phyloP scores from a whole-genome alignment of 2,329 filamentous ascomycete species.

The Gaeumannomyces tritici region DNA sequence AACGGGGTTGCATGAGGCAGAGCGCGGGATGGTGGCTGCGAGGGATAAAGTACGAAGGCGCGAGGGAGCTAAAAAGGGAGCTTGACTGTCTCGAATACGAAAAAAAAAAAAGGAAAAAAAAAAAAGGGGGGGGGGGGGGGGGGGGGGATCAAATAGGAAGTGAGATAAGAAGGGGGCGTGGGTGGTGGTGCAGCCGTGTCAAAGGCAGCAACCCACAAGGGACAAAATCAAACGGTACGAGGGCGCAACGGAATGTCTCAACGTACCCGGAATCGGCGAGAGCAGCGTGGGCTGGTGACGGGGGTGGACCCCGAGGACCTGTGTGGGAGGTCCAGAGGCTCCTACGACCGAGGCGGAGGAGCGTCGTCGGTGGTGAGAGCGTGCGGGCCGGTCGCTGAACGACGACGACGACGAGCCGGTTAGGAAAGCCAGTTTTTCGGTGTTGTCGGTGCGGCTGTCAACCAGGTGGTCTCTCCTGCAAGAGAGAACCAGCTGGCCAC shows the following conservation, averaged over 20 bases:
- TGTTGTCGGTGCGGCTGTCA: neutral
- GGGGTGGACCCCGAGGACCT: conserved; percentile 28
- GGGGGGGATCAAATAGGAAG: conserved; percentile 7
- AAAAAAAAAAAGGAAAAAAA: too few species aligned
- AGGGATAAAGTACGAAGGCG: neutral
- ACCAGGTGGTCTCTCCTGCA: neutral
- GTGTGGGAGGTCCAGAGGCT: conserved; percentile 15
- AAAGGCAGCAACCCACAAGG: neutral
- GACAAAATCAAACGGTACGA: neutral
- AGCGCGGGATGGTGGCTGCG: neutral
- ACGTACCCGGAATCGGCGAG: conserved; percentile 47
- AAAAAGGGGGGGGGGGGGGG: too few species aligned
- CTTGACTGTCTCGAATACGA: neutral
- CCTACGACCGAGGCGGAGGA: conserved; percentile 29
- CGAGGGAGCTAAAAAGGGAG: neutral
- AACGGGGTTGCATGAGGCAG: neutral
- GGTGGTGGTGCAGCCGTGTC: neutral
- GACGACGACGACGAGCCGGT: conserved; percentile 40
- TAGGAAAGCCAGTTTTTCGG: conserved; percentile 1
- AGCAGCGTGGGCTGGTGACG: conserved; percentile 27
- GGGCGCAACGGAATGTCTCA: neutral
- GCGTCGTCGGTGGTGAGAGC: conserved; percentile 39
- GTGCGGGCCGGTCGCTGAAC: conserved; percentile 36
- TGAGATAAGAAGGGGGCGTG: conserved; percentile 8
- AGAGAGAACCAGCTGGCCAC: neutral